phyloP scores from a whole-genome alignment of 176 grass and related monocot genomes.

The Avena atlantica region DNA sequence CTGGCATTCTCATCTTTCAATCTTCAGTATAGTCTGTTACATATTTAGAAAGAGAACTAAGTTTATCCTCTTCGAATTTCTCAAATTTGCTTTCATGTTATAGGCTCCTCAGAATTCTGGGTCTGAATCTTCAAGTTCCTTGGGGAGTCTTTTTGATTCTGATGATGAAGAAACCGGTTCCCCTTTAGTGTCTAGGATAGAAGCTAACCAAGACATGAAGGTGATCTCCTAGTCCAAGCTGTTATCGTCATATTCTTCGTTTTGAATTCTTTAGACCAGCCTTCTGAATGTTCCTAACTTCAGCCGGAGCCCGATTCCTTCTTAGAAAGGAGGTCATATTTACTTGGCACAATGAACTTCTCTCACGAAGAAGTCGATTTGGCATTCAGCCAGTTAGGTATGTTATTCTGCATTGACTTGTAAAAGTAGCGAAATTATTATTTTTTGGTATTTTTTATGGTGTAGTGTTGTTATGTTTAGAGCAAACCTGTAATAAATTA shows the following conservation, averaged over 20 bases:
- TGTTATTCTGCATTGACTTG: constrained; percentile 34
- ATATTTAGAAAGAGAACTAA: constrained; percentile 19
- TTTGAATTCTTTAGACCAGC: constrained; percentile 26
- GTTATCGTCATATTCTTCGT: constrained; percentile 20
- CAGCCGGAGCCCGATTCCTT: constrained; percentile 56
- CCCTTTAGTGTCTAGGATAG: constrained; percentile 38
- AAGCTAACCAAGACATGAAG: constrained; percentile 59
- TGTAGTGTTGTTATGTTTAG: neutral
- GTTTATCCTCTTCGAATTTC: constrained; percentile 20
- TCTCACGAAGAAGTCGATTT: constrained; percentile 77
- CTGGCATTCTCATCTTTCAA: neutral
- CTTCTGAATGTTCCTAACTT: constrained; percentile 27
- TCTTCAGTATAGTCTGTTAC: neutral
- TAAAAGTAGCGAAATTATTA: constrained; percentile 6
- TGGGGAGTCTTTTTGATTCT: constrained; percentile 71
- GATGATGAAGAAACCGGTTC: constrained; percentile 67
- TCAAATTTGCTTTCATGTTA: constrained; percentile 45
- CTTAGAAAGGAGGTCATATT: constrained; percentile 68
- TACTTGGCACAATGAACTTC: constrained; percentile 78
- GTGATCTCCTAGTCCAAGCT: constrained; percentile 27
- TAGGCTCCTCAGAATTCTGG: constrained; percentile 63
- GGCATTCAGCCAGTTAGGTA: constrained; percentile 73
- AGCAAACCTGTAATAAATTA: neutral
- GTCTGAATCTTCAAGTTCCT: constrained; percentile 65
- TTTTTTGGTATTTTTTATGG: neutral